Base-by-base conservation (phyloP, 768 basidiomycete genomes). In the Amanita jacksonii region DNA sequence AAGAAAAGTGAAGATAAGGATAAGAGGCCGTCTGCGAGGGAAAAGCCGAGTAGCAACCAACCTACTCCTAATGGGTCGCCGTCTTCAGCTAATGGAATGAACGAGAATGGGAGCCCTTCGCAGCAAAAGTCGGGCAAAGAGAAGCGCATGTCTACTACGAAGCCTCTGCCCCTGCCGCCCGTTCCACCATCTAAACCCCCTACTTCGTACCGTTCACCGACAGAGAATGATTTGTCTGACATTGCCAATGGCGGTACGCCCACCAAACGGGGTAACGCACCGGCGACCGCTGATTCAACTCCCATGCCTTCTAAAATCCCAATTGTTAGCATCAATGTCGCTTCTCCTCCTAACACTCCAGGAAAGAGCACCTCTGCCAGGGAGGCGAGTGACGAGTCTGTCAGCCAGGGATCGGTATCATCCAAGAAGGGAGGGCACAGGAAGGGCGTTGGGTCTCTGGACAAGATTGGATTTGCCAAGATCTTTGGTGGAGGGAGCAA, bases 391-490 rank as follows among this genome's bases (percentile, higher is more conserved):
- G 45, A 65, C 50, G 47, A 67, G 58, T 33, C 53, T 18, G 57
- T 46, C 5, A 69, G 68, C 13, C 60, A 59, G 41, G 56, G 52
- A 22, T 64, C 64, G 4, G 48, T 51, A 0, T 61, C 61, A 5
- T 61, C 61, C 13, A 60, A 56, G 45, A 68, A 73, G n/a, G n/a
- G n/a, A 45, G 73, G 80, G 18, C 77, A 81, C 51, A 69, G 72
- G 46, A 78, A 79, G 51, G 84, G 83, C 7, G 64, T 85, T 48
- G 63, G 65, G 10, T 86, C 85, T 3, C 63, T 88, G 51, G 87
- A 89, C 66, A 83, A 81, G 59, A 77, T 89, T 52, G 83, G 81
- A 8, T 68, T 90, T 2, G 76, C 77, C 41, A 88, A 85, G 64
- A 74, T 90, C 43, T 82, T 89, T 43, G 74, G 78, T 32, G 56